A percentile compares a stretch with the other conserved stretches of the same genome.
Evolutionary conservation across 148 eudicot species (phyloP).

Genomic region (Rhododendron ovatum): DNA sequence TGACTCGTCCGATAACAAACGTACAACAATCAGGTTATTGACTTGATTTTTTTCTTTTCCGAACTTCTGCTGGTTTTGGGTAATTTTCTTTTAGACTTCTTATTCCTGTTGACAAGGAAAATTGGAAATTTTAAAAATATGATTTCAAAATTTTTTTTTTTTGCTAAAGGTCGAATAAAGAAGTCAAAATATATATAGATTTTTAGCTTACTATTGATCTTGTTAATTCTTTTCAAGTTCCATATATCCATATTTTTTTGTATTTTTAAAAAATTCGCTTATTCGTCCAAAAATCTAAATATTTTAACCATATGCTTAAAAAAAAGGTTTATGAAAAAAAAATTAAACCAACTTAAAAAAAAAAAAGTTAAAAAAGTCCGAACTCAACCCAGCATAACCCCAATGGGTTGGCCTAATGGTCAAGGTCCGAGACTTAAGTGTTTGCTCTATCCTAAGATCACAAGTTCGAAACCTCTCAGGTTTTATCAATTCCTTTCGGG

Average conservation of each 20-base stretch:
- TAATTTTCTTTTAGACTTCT: no score
- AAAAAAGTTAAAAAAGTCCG: neutral
- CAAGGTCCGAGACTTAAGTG: neutral
- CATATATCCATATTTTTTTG: neutral
- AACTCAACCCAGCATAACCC: neutral
- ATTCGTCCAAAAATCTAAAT: neutral
- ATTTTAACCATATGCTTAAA: neutral
- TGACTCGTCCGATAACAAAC: no score
- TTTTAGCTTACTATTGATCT: neutral
- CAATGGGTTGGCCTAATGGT: neutral
- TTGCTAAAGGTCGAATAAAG: no score
- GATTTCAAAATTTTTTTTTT: no score
- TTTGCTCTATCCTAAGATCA: no score
- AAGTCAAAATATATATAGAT: no score
- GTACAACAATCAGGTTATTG: no score
- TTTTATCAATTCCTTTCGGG: no score
- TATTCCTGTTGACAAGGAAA: no score
- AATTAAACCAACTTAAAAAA: neutral
- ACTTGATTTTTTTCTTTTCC: no score
- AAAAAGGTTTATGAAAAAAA: neutral
- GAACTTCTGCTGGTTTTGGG: no score
- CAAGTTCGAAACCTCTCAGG: neutral
- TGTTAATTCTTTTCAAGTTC: neutral
- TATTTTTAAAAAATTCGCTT: neutral
- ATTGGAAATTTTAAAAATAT: no score